A percentile compares a stretch with the other conserved stretches of the same genome.
phyloP scores from a whole-genome alignment of 2,329 filamentous ascomycete species.

The Xenosphaeropsis pyriputrescens region DNA sequence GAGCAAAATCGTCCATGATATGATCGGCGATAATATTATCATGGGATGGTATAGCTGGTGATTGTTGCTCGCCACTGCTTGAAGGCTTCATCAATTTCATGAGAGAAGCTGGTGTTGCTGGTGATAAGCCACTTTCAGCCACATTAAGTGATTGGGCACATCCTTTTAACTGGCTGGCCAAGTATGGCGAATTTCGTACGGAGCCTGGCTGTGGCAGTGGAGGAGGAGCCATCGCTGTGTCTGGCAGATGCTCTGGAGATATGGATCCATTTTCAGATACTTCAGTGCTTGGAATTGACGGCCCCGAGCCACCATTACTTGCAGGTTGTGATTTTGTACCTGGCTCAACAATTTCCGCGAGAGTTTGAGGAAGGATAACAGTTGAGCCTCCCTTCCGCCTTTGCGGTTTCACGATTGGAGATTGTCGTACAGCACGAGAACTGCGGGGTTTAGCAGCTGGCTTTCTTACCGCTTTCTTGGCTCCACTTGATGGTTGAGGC shows the following conservation, averaged over 20 bases:
- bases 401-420: constrained; percentile 22
- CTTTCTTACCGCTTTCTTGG: constrained; percentile 11
- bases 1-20: constrained; percentile 48
- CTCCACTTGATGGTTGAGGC: constrained; percentile 9
- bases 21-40: constrained; percentile 19
- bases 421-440: constrained; percentile 19
- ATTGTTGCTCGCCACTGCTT: background rate
- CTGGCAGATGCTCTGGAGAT: constrained; percentile 45
- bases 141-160: constrained; percentile 10
- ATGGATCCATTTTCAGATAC: constrained; percentile 50
- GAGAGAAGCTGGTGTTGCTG: constrained; percentile 75
- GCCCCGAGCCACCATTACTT: constrained; percentile 19
- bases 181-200: constrained; percentile 51
- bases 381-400: constrained; percentile 28
- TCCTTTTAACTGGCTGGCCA: constrained; percentile 36
- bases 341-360: constrained; percentile 20
- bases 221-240: constrained; percentile 44
- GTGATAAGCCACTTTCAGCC: constrained; percentile 25
- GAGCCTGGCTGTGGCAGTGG: constrained; percentile 52
- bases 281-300: constrained; percentile 23
- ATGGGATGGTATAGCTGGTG: too few species aligned
- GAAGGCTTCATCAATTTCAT: constrained; percentile 50
- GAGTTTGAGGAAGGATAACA: constrained; percentile 25
- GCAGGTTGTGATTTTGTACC: constrained; percentile 16
- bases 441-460: constrained; percentile 10